phyloP scores from a whole-genome alignment of 257 asterid species.

The Datura wrightii region DNA sequence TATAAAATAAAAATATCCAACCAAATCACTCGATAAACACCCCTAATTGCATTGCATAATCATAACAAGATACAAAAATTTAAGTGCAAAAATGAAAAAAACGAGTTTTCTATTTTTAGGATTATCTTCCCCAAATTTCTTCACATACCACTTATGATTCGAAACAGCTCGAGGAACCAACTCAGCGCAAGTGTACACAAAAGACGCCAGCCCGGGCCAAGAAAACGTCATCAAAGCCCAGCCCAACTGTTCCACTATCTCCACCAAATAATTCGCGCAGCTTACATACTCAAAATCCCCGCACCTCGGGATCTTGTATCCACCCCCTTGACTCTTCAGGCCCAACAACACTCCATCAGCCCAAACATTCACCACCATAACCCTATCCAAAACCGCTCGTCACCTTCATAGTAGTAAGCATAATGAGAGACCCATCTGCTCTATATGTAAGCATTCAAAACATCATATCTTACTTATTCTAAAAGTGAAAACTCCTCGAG shows the following conservation, averaged over 20 bases:
- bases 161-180: slow-evolving; percentile 67
- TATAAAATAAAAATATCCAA: not conserved
- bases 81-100: slow-evolving; percentile 59
- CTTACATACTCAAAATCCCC: slow-evolving; percentile 75
- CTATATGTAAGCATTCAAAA: slow-evolving; percentile 56
- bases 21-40: no score
- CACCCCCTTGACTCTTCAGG: slow-evolving; percentile 58
- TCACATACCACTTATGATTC: slow-evolving; percentile 67
- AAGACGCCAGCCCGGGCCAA: slow-evolving; percentile 75
- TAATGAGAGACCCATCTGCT: slow-evolving; percentile 66
- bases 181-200: slow-evolving; percentile 64
- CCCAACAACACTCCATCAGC: slow-evolving; percentile 63
- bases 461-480: no score
- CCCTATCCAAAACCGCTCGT: slow-evolving; percentile 55
- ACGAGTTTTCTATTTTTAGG: slow-evolving; percentile 64
- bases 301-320: slow-evolving; percentile 65
- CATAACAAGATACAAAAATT: not conserved
- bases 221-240: slow-evolving; percentile 79
- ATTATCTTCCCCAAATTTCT: slow-evolving; percentile 79
- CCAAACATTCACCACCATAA: slow-evolving; percentile 56
- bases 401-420: slow-evolving; percentile 42
- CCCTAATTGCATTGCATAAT: not conserved
- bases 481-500: no score
- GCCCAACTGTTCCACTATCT: slow-evolving; percentile 83
- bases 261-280: slow-evolving; percentile 82